A percentile compares a stretch with the other conserved stretches of the same genome.
Conservation (phyloP, 208 protist species). For the Leishmania major region DNA sequence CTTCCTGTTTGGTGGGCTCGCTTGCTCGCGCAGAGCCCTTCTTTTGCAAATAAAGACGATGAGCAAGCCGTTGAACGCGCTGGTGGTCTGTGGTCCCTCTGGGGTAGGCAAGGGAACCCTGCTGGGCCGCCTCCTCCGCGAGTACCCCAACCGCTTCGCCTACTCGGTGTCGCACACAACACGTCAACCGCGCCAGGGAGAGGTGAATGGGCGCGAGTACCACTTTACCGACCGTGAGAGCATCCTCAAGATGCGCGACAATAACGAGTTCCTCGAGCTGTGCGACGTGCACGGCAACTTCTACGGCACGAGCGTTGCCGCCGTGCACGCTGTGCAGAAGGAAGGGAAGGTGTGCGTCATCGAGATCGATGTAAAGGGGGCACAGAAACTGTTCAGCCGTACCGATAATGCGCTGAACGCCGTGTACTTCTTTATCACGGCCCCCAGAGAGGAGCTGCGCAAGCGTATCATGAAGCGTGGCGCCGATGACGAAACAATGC, state of each 20-base stretch:
- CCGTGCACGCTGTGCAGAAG: slow-evolving; percentile 74
- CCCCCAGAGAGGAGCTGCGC: slow-evolving; percentile 78
- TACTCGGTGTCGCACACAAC: slow-evolving; percentile 95
- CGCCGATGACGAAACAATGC: slow-evolving; percentile 70
- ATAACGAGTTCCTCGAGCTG: slow-evolving; percentile 90
- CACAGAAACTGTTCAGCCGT: slow-evolving; percentile 55
- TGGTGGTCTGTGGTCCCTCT: slow-evolving; percentile 92
- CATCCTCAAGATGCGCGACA: slow-evolving; percentile 69
- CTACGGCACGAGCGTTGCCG: slow-evolving; percentile 93
- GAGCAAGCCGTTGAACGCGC: slow-evolving; percentile 57
- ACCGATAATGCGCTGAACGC: slow-evolving; percentile 44
- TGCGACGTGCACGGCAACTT: slow-evolving; percentile 95
- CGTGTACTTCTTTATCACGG: slow-evolving; percentile 80
- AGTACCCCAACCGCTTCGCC: slow-evolving; percentile 76
- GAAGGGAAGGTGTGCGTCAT: slow-evolving; percentile 83
- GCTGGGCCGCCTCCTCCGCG: slow-evolving; percentile 74
- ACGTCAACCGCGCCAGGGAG: slow-evolving; percentile 78
- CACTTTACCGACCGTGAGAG: slow-evolving; percentile 79
- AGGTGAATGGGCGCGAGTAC: slow-evolving; percentile 92
- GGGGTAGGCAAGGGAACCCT: slow-evolving; percentile 95
- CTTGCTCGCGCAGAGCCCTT: neutral
- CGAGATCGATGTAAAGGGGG: slow-evolving; percentile 94
- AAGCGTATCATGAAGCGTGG: slow-evolving; percentile 80
- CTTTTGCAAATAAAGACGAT: slow-evolving; percentile 8
- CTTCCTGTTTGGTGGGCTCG: neutral